Conservation (phyloP, 208 protist genomes). For the Lotmaria passim region DNA sequence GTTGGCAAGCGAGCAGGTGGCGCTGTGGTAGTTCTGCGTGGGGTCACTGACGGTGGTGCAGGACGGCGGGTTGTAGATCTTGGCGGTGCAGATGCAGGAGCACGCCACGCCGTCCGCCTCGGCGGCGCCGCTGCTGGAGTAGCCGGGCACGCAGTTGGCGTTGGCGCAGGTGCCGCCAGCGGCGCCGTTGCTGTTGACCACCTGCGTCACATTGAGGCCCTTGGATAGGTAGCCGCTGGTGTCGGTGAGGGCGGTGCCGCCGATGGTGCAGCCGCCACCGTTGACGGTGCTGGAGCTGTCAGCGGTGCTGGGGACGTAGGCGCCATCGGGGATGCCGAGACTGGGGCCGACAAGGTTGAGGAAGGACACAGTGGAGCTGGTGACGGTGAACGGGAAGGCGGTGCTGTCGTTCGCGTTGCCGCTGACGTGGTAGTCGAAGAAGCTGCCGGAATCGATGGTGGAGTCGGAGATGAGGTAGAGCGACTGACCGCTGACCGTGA, state of each 20-base stretch:
- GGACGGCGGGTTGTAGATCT: not conserved
- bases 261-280: conserved; percentile 4
- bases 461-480: conserved; percentile 18
- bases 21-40: too few species aligned
- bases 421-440: conserved; percentile 14
- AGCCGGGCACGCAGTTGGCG: conserved; percentile 18
- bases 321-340: not conserved
- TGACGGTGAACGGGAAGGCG: not conserved
- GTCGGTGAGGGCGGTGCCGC: not conserved
- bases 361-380: not conserved
- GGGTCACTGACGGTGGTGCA: too few species aligned
- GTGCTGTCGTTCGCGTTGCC: too few species aligned
- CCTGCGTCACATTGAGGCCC: not conserved
- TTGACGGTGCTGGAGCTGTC: too few species aligned
- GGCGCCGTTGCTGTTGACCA: conserved; percentile 11
- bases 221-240: not conserved
- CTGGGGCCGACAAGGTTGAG: not conserved
- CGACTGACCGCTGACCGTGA: conserved; percentile 3
- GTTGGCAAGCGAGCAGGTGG: too few species aligned
- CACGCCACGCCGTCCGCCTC: not conserved
- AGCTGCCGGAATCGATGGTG: not conserved
- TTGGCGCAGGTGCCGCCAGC: conserved; percentile 11
- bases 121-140: not conserved
- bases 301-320: not conserved
- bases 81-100: conserved; percentile 19